Evolutionary conservation across 2,329 filamentous ascomycete species (phyloP).

Genomic region (Chrysosporium keratinophilum): DNA sequence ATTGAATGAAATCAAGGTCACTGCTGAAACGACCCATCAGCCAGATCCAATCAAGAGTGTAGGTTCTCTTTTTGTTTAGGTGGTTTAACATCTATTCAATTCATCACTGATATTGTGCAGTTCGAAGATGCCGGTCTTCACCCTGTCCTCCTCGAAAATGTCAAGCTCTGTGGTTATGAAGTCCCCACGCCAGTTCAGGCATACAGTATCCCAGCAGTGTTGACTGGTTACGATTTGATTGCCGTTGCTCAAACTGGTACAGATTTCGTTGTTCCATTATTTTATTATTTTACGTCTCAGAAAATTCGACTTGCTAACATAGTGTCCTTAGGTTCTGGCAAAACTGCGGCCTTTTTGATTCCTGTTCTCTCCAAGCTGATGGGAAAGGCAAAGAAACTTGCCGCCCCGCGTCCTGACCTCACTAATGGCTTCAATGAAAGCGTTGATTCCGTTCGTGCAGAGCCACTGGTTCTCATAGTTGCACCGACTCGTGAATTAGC

Average conservation of each 20-base stretch:
- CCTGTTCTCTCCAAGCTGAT: slow-evolving; percentile 84
- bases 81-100: neutral
- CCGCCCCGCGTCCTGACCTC: slow-evolving; percentile 61
- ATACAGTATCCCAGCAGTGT: slow-evolving; percentile 70
- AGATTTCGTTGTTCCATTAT: slow-evolving; percentile 23
- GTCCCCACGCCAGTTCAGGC: slow-evolving; percentile 77
- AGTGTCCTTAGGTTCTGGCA: slow-evolving; percentile 64
- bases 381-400: slow-evolving; percentile 87
- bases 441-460: slow-evolving; percentile 53
- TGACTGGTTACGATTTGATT: slow-evolving; percentile 69
- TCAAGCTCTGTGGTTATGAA: slow-evolving; percentile 60
- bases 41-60: slow-evolving; percentile 43
- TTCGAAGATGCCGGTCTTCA: slow-evolving; percentile 77
- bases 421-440: slow-evolving; percentile 44
- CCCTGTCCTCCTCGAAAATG: slow-evolving; percentile 68
- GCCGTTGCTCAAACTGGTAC: slow-evolving; percentile 86
- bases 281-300: slow-evolving; percentile 1
- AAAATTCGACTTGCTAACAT: slow-evolving; percentile 9
- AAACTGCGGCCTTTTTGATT: slow-evolving; percentile 86
- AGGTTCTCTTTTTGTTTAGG: slow-evolving; percentile 22
- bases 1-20: slow-evolving; percentile 42
- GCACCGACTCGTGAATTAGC: slow-evolving; percentile 82
- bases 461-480: slow-evolving; percentile 79
- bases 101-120: slow-evolving; percentile 28
- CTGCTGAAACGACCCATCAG: slow-evolving; percentile 40